Evolutionary conservation across 148 eudicot species (phyloP).

Genomic region (Euryodendron excelsum): DNA sequence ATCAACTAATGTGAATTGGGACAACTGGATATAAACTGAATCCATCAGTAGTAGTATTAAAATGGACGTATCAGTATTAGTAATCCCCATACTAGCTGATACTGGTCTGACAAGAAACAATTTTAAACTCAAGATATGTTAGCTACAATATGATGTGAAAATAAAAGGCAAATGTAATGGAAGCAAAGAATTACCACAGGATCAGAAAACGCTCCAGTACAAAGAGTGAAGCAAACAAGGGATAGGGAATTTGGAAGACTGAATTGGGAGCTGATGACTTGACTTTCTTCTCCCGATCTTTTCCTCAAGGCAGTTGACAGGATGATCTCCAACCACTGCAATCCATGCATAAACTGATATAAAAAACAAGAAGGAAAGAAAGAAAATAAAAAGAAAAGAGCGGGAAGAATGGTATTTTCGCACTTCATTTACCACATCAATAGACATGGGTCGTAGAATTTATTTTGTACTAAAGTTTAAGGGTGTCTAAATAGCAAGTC

Average conservation of each 20-base stretch:
- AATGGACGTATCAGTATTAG: too few species aligned
- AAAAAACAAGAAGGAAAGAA: not conserved
- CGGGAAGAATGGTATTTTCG: not conserved
- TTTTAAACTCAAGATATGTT: not conserved
- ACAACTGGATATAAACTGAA: too few species aligned
- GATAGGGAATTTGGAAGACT: slow-evolving; percentile 49
- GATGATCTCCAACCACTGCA: slow-evolving; percentile 82
- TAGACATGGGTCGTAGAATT: not conserved
- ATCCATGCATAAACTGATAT: not conserved
- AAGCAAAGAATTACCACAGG: slow-evolving; percentile 58
- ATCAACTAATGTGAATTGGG: too few species aligned
- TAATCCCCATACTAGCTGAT: too few species aligned
- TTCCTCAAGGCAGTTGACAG: slow-evolving; percentile 77
- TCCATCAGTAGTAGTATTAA: too few species aligned
- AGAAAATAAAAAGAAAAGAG: not conserved
- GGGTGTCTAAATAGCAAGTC: not conserved
- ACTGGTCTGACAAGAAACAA: too few species aligned
- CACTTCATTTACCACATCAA: not conserved
- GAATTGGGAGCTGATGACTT: slow-evolving; percentile 53
- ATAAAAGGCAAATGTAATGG: slow-evolving; percentile 1
- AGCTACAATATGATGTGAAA: not conserved
- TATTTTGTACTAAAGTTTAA: not conserved
- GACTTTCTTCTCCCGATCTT: slow-evolving; percentile 72
- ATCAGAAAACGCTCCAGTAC: slow-evolving; percentile 84
- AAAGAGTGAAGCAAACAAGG: slow-evolving; percentile 79